These are phyloP conservation scores for Fragilaria radians DNA, from an alignment of 108 stramenopile species.

Conservation along the genomic window DNA sequence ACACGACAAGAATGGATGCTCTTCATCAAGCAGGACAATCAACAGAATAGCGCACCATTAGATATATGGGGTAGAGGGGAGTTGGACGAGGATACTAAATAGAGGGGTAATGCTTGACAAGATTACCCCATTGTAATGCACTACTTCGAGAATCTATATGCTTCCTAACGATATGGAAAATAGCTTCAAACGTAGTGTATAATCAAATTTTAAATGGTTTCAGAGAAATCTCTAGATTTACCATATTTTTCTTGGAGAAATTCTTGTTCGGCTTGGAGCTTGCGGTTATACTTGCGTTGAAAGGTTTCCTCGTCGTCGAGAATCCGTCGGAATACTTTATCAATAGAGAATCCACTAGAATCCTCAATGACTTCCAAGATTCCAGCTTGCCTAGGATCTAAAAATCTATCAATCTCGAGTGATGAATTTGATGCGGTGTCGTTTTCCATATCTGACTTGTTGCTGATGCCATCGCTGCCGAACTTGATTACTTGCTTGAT, in stretches of 20 bases:
- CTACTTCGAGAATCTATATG: no score
- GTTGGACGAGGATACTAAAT: no score
- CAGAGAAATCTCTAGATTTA: no score
- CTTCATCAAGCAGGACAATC: constrained; percentile 1
- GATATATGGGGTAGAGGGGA: no score
- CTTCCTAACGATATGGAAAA: no score
- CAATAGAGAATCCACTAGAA: constrained; percentile 57
- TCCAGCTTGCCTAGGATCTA: constrained; percentile 47
- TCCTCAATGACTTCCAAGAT: constrained; percentile 40
- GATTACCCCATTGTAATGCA: no score
- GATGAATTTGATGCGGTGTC: background rate
- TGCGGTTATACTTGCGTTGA: constrained; percentile 68
- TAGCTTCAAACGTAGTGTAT: no score
- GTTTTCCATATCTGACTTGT: no score
- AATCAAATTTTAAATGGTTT: no score
- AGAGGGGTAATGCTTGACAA: no score
- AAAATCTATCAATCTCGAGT: constrained; percentile 21
- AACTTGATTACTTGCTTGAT: constrained; percentile 70
- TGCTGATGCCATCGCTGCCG: constrained; percentile 36
- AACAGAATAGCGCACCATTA: no score
- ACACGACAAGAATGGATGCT: constrained; percentile 25
- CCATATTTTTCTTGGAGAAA: constrained; percentile 70
- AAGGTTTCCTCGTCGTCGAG: constrained; percentile 67
- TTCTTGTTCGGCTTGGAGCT: constrained; percentile 68
- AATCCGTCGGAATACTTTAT: constrained; percentile 59